phyloP scores from a whole-genome alignment of 75 land plant genomes.

The Isoetes taiwanensis region DNA sequence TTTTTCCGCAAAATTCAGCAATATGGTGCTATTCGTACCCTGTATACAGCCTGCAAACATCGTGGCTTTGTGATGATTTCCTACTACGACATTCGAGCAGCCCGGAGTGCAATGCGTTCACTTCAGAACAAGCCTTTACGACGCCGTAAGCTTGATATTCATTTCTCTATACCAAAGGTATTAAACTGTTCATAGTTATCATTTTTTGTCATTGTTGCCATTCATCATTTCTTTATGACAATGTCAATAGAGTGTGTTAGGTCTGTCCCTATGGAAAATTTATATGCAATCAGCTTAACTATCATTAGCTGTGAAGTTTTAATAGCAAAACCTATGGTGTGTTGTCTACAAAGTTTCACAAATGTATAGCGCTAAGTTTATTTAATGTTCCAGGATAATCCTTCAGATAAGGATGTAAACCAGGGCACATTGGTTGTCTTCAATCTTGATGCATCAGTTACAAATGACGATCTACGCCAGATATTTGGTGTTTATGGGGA shows the following conservation, averaged over 20 bases:
- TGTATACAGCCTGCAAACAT: constrained; percentile 87
- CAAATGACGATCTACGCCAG: constrained; percentile 73
- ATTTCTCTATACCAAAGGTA: constrained; percentile 92
- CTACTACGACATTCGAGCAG: constrained; percentile 78
- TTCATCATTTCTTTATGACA: too few species aligned
- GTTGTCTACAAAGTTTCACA: too few species aligned
- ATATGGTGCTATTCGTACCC: constrained; percentile 77
- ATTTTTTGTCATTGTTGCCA: too few species aligned
- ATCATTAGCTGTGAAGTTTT: too few species aligned
- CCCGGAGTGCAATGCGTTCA: constrained; percentile 72
- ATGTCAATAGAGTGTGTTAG: too few species aligned
- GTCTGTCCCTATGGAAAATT: too few species aligned
- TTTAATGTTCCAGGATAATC: constrained; percentile 70
- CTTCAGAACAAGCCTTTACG: constrained; percentile 72
- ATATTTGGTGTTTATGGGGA: constrained; percentile 91
- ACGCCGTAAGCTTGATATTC: constrained; percentile 74
- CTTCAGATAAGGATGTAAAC: constrained; percentile 88
- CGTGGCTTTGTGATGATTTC: constrained; percentile 94
- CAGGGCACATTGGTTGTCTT: constrained; percentile 90
- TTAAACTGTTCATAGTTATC: too few species aligned
- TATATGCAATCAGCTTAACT: too few species aligned
- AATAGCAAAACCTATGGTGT: too few species aligned
- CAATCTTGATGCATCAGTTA: constrained; percentile 83
- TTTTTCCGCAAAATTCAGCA: constrained; percentile 29
- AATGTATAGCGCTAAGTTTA: too few species aligned